Evolutionary conservation across 2,329 filamentous ascomycete species (phyloP), one percentile per base, ranked within the genome.

Genomic region (Metarhizium sp.): DNA sequence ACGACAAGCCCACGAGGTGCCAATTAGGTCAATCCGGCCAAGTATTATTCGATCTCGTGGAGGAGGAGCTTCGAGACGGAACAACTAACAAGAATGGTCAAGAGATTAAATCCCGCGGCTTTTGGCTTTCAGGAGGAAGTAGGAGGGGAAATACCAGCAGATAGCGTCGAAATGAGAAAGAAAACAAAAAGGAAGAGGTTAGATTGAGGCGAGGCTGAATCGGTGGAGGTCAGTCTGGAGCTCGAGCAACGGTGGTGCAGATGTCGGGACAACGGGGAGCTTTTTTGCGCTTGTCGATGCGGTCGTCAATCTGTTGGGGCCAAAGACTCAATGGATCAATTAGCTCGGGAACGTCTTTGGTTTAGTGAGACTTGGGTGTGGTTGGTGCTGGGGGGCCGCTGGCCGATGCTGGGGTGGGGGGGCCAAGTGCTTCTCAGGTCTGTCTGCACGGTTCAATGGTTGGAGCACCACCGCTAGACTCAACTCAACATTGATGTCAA

Each of bases 301-400:
- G 40, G 32, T 50, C 56, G 55, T 52, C 47, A 56, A 54, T 56
- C 56, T 58, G 56, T 58, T 58, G 54, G 56, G 56, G 54, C 43
- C 51, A 58, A 55, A 55, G 50, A 34, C 47, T 55, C 50, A 57
- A 50, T 20, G 48, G 50, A 45, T 34, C 43, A 30, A 8, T 48
- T 48, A 46, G 54, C 50, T 46, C 42, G 42, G 40, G 42, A 52
- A 34, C 32, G 32, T 7, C 32, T 34, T 34, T 34, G 32, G 32
- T 34, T 34, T 34, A 34, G 32, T 34, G 32, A 34, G 32, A 34
- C 32, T 34, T 11, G 32, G 32, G 32, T 34, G 14, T 40, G 50
- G 54, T 36, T 42, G 34, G 20, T 40, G 18, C 32, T 20, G 36
- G n/a, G 51, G 40, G 32, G 32, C 10, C 7, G 1, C 32, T 25